phyloP scores from a whole-genome alignment of 495 filamentous ascomycete genomes.

The Xylaria flabelliformis region DNA sequence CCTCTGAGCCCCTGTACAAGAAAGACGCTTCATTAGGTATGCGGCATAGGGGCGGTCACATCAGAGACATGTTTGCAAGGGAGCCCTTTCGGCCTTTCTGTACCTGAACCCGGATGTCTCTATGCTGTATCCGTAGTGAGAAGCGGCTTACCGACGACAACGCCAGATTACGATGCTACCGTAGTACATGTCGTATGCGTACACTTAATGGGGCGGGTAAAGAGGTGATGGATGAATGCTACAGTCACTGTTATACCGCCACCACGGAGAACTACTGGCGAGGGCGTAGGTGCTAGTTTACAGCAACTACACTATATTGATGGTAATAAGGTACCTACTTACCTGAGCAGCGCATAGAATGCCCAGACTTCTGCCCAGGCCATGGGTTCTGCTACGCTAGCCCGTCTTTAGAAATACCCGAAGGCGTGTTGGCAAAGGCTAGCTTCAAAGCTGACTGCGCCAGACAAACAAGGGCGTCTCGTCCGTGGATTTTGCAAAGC shows the following conservation, averaged over 20 bases:
- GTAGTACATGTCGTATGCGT: not conserved
- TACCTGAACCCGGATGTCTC: constrained; percentile 10
- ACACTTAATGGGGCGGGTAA: constrained; percentile 5
- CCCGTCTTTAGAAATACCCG: constrained; percentile 5
- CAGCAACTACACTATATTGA: not conserved
- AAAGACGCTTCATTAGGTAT: not conserved
- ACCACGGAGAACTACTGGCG: not conserved
- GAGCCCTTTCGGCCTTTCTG: not conserved
- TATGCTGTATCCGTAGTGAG: constrained; percentile 7
- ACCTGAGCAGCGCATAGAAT: constrained; percentile 2
- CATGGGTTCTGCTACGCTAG: not conserved
- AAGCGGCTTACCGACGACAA: not conserved
- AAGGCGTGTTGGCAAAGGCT: not conserved
- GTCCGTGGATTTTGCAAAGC: constrained; percentile 5
- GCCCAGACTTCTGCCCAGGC: constrained; percentile 6
- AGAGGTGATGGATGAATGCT: not conserved
- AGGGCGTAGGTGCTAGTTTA: not conserved
- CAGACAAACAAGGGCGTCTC: constrained; percentile 2
- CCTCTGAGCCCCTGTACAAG: constrained; percentile 27
- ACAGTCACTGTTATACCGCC: not conserved
- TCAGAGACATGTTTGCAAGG: constrained; percentile 6
- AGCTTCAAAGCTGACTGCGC: constrained; percentile 1
- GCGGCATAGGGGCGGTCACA: not conserved
- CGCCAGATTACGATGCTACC: not conserved
- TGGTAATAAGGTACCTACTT: not conserved